A percentile compares a stretch with the other conserved stretches of the same genome.
Evolutionary conservation across 345 rosid species (phyloP).

Genomic region (Laguncularia racemosa): DNA sequence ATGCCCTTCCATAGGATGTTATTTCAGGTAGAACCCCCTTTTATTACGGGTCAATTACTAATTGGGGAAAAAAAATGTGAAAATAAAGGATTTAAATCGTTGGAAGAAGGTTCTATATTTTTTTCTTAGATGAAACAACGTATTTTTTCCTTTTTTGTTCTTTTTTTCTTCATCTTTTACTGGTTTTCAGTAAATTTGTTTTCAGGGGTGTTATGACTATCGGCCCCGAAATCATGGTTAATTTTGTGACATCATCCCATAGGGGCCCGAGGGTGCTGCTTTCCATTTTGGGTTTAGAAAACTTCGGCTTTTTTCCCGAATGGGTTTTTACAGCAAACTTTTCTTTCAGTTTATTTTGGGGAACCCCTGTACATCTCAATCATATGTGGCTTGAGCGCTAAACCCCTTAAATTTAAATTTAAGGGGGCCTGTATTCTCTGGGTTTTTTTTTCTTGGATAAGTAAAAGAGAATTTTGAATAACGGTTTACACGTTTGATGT

Average conservation of each 20-base stretch:
- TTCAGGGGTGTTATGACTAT: constrained; percentile 61
- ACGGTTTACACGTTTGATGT: too few relatives aligned
- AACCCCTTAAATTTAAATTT: too few relatives aligned
- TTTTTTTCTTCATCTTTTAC: constrained; percentile 4
- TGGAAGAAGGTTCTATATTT: too few relatives aligned
- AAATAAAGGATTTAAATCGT: too few relatives aligned
- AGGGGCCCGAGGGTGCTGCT: constrained; percentile 78
- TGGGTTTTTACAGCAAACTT: constrained; percentile 54
- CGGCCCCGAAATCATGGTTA: constrained; percentile 76
- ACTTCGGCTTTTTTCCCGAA: constrained; percentile 65
- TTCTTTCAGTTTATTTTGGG: constrained; percentile 2
- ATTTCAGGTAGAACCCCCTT: too few relatives aligned
- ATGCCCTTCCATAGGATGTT: too few relatives aligned
- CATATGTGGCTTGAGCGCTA: too few relatives aligned
- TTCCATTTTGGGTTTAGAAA: constrained; percentile 70
- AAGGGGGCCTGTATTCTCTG: too few relatives aligned
- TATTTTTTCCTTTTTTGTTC: neutral
- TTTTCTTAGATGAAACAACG: neutral
- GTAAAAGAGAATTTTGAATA: too few relatives aligned
- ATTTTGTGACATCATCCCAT: constrained; percentile 82
- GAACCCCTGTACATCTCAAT: neutral
- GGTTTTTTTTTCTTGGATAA: too few relatives aligned
- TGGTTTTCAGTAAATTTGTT: constrained; percentile 13
- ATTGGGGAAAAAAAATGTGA: too few relatives aligned
- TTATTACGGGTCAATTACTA: too few relatives aligned